Evolutionary conservation across 2,329 filamentous ascomycete species (phyloP), one percentile per base, ranked within the genome.

Genomic region (Cryoendolithus antarcticus): DNA sequence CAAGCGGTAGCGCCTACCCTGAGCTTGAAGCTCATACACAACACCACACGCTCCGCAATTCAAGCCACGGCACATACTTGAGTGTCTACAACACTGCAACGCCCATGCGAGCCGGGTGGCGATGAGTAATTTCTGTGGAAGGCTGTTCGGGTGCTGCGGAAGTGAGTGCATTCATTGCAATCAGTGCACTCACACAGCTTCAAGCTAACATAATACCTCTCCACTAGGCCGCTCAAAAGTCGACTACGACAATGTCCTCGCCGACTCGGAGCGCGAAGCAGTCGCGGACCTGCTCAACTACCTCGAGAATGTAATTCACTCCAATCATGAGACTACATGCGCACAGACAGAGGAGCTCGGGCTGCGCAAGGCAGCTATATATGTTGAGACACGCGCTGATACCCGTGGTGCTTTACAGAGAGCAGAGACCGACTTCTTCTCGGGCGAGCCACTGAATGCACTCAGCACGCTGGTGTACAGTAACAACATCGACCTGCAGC

Each of bases 381-480:
- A 7, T 27, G 24, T 27, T 27, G 24, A 27, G 24, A 27, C 24
- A 27, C 24, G 24, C 24, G 39, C 39, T 41, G 34, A 41, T 33
- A 13, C 21, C 9, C 30, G 33, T 13, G n/a, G 27, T 41, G 24
- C 38, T 36, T 24, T 30, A 44, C 61, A 95, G 91, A 82, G 91
- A 59, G 82, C 80, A 58, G 91, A 98, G 62, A 96, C 88, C 54
- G 89, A 98, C 63, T 98, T 98, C 75, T 98, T 98, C 66, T 81
- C 84, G 30, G 91, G 91, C 63, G 88, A 95, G 58, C 91, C 91
- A 34, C 77, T 98, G 42, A 82, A 83, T 63, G 89, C 91, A 34
- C 69, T 98, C 42, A 95, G 86, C 63, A 98, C 89, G 9, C 75
- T 98, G 21, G 91, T 98, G 42, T 98, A 94, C 62, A 98, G 91